Conservation (phyloP, 108 stramenopile genomes). For the Stephanodiscus triporus region DNA sequence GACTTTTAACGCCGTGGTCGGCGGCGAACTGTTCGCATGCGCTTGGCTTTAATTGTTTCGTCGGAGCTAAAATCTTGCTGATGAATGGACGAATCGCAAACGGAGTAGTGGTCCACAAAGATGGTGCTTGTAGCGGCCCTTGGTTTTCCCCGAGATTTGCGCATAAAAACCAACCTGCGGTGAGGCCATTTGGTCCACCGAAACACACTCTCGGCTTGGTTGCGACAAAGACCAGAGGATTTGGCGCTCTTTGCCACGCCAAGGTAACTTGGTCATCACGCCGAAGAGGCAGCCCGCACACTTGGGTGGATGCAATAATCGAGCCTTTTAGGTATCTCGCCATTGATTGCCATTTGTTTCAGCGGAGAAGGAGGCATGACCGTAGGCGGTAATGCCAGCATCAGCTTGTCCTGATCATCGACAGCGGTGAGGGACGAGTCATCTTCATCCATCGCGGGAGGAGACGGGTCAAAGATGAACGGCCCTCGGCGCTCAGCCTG, state of each 20-base stretch:
- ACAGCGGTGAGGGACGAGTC: neutral
- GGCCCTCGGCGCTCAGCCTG: no score
- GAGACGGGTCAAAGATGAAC: neutral
- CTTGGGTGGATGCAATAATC: neutral
- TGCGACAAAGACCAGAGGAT: no score
- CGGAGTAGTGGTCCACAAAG: constrained; percentile 43
- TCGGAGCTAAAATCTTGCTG: neutral
- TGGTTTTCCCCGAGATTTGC: neutral
- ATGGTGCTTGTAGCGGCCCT: constrained; percentile 10
- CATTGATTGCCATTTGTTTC: neutral
- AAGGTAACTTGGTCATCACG: no score
- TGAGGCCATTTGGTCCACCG: no score
- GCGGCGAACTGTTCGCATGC: no score
- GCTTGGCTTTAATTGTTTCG: constrained; percentile 16
- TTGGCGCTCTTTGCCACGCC: no score
- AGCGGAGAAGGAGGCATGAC: neutral
- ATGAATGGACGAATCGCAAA: neutral
- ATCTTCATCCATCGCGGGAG: neutral
- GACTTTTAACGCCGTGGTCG: constrained; percentile 14
- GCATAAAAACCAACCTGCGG: no score
- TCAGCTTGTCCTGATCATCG: constrained; percentile 4
- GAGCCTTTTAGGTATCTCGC: neutral
- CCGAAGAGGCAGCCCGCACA: no score
- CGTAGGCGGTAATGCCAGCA: constrained; percentile 42
- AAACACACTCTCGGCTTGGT: no score